Conservation (phyloP, 495 filamentous ascomycete species). For the Aspergillus heteromorphus region DNA sequence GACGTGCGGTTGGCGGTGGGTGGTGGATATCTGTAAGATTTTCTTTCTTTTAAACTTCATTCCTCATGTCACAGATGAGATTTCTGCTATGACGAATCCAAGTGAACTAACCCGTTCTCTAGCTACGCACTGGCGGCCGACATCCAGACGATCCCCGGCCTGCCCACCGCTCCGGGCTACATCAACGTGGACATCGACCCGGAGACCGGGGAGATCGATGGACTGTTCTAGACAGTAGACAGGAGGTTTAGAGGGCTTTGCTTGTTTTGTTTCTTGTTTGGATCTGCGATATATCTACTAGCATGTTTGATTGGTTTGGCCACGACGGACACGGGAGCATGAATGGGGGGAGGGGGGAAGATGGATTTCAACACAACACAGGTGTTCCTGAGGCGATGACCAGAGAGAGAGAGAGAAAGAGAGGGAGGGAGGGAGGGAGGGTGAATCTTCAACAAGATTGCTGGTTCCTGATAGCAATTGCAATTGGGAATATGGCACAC, state of each 20-base stretch:
- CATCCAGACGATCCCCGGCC: conserved; percentile 94
- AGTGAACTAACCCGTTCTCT: conserved; percentile 13
- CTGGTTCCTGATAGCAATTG: neutral
- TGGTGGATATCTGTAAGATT: conserved; percentile 77
- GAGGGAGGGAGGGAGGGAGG: too few species aligned
- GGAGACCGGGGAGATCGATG: conserved; percentile 93
- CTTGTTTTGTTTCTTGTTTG: neutral
- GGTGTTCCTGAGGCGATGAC: neutral
- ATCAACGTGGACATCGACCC: conserved; percentile 91
- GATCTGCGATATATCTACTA: neutral
- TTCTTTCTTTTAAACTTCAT: too few species aligned
- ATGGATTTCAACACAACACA: conserved; percentile 14
- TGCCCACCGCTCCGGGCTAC: conserved; percentile 94
- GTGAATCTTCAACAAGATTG: neutral
- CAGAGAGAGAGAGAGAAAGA: too few species aligned
- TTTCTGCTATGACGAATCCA: too few species aligned
- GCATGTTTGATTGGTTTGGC: neutral
- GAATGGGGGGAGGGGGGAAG: neutral
- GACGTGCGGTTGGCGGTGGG: conserved; percentile 93
- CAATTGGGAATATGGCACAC: neutral
- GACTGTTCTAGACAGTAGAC: conserved; percentile 64
- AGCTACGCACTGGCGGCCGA: conserved; percentile 93
- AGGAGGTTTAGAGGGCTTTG: neutral
- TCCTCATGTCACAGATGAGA: too few species aligned
- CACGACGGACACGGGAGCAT: neutral